phyloP scores from a whole-genome alignment of 2,329 filamentous ascomycete genomes.

The Ophiocordyceps sinensis region DNA sequence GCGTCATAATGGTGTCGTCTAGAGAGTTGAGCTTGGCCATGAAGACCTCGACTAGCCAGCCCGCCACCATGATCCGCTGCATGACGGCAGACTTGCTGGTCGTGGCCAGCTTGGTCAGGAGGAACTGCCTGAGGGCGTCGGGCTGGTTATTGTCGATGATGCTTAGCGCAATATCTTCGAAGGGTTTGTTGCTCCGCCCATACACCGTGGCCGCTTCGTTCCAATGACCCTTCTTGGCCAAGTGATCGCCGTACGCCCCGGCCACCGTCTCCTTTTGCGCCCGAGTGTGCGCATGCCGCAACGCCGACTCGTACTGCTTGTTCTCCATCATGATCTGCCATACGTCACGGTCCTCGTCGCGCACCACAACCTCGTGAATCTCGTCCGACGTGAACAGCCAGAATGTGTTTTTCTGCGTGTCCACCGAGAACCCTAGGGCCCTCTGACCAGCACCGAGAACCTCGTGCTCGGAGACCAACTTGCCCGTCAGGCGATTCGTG shows the following conservation, averaged over 20 bases:
- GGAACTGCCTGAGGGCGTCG: constrained; percentile 80
- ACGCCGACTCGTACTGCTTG: constrained; percentile 76
- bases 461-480: constrained; percentile 74
- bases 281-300: constrained; percentile 68
- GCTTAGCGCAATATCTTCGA: constrained; percentile 84
- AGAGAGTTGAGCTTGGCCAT: constrained; percentile 94
- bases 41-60: constrained; percentile 89
- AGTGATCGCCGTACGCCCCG: constrained; percentile 78
- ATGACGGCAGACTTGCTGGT: constrained; percentile 76
- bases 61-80: constrained; percentile 91
- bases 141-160: constrained; percentile 85
- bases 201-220: constrained; percentile 80
- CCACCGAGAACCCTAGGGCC: constrained; percentile 71
- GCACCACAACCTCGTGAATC: constrained; percentile 86
- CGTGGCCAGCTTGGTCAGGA: constrained; percentile 67
- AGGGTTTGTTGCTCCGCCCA: constrained; percentile 89
- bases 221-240: constrained; percentile 70
- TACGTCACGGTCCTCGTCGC: constrained; percentile 80
- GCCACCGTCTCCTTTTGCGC: constrained; percentile 83
- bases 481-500: constrained; percentile 74
- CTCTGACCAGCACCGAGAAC: constrained; percentile 69
- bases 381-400: constrained; percentile 89
- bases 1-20: constrained; percentile 85
- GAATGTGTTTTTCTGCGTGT: constrained; percentile 90
- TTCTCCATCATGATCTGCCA: constrained; percentile 87